Evolutionary conservation across 2,329 filamentous ascomycete species (phyloP).

Genomic region (Beauveria australis): DNA sequence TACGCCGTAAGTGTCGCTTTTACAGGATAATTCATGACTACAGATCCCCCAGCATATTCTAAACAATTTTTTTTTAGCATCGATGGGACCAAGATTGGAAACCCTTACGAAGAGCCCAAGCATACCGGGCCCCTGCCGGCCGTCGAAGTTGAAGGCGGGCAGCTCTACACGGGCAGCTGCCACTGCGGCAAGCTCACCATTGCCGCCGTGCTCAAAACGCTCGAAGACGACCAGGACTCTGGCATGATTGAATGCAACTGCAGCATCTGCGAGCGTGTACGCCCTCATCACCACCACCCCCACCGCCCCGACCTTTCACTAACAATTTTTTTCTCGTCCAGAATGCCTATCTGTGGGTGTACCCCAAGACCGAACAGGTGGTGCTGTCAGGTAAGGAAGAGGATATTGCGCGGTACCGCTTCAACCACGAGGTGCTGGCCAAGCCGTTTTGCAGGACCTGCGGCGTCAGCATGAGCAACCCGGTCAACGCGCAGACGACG

Average conservation of each 20-base stretch:
- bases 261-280: constrained; percentile 38
- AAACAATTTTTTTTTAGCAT: constrained; percentile 22
- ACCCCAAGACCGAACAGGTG: constrained; percentile 31
- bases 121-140: constrained; percentile 35
- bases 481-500: constrained; percentile 19
- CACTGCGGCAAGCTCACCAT: constrained; percentile 43
- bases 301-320: not conserved
- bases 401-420: constrained; percentile 31
- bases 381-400: constrained; percentile 30
- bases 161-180: constrained; percentile 41
- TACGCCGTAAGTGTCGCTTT: constrained; percentile 23
- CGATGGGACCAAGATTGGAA: constrained; percentile 27
- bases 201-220: constrained; percentile 32
- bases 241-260: constrained; percentile 39
- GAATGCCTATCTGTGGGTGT: constrained; percentile 38
- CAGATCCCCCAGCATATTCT: not conserved
- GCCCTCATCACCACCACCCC: constrained; percentile 1
- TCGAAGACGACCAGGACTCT: constrained; percentile 29
- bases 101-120: constrained; percentile 25
- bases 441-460: constrained; percentile 44
- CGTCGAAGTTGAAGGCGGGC: constrained; percentile 27
- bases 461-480: constrained; percentile 34
- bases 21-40: too few relatives aligned
- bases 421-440: constrained; percentile 21
- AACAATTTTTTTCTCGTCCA: constrained; percentile 16